Evolutionary conservation across 2,329 filamentous ascomycete genomes (phyloP).

Genomic region (Blastomyces gilchristii): DNA sequence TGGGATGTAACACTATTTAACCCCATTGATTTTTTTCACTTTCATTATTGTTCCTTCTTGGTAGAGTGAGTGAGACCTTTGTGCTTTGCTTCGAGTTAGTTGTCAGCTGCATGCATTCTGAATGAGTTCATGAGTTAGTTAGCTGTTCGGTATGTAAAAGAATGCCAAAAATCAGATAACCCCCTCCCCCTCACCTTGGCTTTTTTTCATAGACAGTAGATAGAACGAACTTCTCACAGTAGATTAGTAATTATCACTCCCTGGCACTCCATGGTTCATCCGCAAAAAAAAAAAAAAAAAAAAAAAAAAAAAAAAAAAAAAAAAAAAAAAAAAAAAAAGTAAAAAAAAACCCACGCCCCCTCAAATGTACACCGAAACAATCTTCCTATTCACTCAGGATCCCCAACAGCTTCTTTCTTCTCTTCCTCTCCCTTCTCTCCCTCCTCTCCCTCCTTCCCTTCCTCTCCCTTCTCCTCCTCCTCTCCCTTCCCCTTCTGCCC

Average conservation of each 20-base stretch:
- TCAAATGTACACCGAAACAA: not conserved
- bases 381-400: slow-evolving; percentile 24
- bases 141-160: no score
- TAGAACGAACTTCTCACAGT: not conserved
- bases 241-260: slow-evolving; percentile 1
- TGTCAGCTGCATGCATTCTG: not conserved
- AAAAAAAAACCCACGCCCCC: not conserved
- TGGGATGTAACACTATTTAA: not conserved
- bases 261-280: not conserved
- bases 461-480: slow-evolving; percentile 68
- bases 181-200: no score
- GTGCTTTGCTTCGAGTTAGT: not conserved
- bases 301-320: not conserved
- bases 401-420: slow-evolving; percentile 44
- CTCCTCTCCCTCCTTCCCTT: slow-evolving; percentile 47
- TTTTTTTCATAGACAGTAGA: no score
- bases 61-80: not conserved
- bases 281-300: not conserved
- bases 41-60: not conserved
- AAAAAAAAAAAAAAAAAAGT: not conserved
- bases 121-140: no score
- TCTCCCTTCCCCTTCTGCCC: slow-evolving; percentile 36
- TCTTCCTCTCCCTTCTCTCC: slow-evolving; percentile 68
- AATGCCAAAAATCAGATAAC: no score
- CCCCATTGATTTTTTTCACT: no score